A percentile compares a stretch with the other conserved stretches of the same genome.
Conservation (phyloP, 768 basidiomycete species). For the Lactifluus subvellereus region DNA sequence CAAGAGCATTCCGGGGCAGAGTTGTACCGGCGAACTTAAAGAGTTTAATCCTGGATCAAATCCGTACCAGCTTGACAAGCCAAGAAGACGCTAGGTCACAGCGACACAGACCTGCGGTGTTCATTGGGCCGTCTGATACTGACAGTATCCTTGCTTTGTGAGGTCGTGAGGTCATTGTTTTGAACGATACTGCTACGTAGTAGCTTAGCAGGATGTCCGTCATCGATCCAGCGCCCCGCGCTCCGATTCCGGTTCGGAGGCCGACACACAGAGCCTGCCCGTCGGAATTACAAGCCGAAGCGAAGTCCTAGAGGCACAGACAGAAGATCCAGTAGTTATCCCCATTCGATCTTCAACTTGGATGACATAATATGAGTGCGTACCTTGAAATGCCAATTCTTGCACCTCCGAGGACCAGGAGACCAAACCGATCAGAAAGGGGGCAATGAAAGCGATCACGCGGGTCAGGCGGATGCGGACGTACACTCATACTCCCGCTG, state of each 20-base stretch:
- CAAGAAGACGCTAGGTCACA: background rate
- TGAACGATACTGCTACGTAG: background rate
- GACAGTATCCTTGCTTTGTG: background rate
- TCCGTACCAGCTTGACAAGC: background rate
- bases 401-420: too few relatives aligned
- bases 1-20: background rate
- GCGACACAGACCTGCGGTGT: background rate
- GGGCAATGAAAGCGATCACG: background rate
- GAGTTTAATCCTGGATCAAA: background rate
- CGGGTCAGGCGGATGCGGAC: background rate
- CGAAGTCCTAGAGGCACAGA: too few relatives aligned
- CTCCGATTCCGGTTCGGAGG: background rate
- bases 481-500: too few relatives aligned
- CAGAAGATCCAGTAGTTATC: too few relatives aligned
- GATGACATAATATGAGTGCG: too few relatives aligned
- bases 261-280: too few relatives aligned
- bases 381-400: too few relatives aligned
- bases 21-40: background rate
- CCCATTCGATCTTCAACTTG: too few relatives aligned
- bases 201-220: background rate
- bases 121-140: background rate
- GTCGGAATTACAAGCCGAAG: too few relatives aligned
- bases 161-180: background rate
- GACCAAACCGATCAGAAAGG: too few relatives aligned
- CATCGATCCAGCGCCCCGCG: background rate